A percentile compares a stretch with the other conserved stretches of the same genome.
phyloP scores from a whole-genome alignment of 768 basidiomycete species.

The Leucosporidium creatinivorum region DNA sequence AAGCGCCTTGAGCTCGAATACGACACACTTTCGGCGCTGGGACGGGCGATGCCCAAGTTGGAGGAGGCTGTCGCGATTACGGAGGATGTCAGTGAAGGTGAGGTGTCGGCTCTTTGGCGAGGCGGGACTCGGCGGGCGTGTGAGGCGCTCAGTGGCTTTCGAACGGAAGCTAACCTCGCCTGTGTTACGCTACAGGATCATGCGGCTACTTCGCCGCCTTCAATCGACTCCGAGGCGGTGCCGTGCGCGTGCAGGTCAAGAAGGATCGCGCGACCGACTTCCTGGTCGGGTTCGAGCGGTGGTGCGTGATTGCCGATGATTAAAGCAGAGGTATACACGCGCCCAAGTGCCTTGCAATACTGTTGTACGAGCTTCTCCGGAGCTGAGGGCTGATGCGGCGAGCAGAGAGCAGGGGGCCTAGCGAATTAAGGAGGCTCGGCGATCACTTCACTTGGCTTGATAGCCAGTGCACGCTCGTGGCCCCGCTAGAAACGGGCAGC shows the following conservation, averaged over 20 bases:
- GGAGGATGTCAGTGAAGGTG: conserved; percentile 23
- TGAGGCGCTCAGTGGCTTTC: not conserved
- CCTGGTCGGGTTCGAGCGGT: conserved; percentile 18
- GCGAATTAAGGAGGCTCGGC: no score
- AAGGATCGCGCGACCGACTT: conserved; percentile 22
- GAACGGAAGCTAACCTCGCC: not conserved
- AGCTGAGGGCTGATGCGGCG: no score
- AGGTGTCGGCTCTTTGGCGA: not conserved
- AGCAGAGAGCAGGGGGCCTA: no score
- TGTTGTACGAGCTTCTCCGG: no score
- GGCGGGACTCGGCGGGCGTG: not conserved
- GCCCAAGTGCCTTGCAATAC: no score
- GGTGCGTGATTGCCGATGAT: not conserved
- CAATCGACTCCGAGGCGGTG: not conserved
- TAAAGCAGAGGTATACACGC: no score
- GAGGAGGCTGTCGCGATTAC: conserved; percentile 21
- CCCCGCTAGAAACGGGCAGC: no score
- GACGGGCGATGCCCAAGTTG: not conserved
- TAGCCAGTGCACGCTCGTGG: no score
- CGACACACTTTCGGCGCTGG: conserved; percentile 2
- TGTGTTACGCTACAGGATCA: not conserved
- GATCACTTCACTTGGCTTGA: no score
- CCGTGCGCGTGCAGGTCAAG: conserved; percentile 2
- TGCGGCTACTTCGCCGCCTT: conserved; percentile 14
- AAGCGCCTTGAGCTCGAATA: conserved; percentile 12